Percentiles rank a stretch among this genome's conserved stretches.
phyloP scores from a whole-genome alignment of 2,329 filamentous ascomycete genomes.

The Lojkania enalia region DNA sequence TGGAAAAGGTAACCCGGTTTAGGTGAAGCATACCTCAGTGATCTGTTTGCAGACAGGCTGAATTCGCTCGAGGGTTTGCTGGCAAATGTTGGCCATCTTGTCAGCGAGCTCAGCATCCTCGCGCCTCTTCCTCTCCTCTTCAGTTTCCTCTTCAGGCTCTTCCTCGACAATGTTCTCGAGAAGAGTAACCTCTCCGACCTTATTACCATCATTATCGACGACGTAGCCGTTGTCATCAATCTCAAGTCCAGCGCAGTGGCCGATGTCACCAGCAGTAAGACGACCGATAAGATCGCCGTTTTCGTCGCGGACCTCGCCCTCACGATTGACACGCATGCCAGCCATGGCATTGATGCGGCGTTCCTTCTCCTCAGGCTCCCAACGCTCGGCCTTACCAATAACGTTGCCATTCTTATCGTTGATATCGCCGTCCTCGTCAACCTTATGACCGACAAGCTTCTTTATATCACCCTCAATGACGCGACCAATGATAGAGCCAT shows the following conservation, averaged over 20 bases:
- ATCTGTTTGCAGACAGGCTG: constrained; percentile 86
- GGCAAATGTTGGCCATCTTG: constrained; percentile 72
- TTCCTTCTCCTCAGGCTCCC: constrained; percentile 58
- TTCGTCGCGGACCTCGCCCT: constrained; percentile 57
- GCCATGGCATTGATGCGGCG: constrained; percentile 64
- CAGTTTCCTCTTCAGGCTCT: constrained; percentile 57
- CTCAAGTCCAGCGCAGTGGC: constrained; percentile 56
- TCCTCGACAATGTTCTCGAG: constrained; percentile 64
- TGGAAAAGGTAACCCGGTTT: not conserved
- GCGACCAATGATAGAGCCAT: constrained; percentile 53
- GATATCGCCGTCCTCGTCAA: constrained; percentile 57
- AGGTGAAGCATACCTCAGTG: constrained; percentile 64
- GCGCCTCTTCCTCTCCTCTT: constrained; percentile 50
- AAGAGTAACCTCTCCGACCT: constrained; percentile 65
- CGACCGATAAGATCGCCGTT: constrained; percentile 55
- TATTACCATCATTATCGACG: constrained; percentile 61
- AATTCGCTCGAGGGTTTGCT: constrained; percentile 80
- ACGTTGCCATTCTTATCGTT: constrained; percentile 58
- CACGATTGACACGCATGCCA: constrained; percentile 57
- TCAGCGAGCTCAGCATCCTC: constrained; percentile 76
- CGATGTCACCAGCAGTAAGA: constrained; percentile 56
- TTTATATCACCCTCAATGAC: constrained; percentile 55
- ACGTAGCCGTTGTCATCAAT: constrained; percentile 58
- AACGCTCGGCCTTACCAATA: constrained; percentile 57
- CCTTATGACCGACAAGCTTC: constrained; percentile 55